Evolutionary conservation across 305 asterid genomes (phyloP).

Genomic region (Fraxinus velutina): DNA sequence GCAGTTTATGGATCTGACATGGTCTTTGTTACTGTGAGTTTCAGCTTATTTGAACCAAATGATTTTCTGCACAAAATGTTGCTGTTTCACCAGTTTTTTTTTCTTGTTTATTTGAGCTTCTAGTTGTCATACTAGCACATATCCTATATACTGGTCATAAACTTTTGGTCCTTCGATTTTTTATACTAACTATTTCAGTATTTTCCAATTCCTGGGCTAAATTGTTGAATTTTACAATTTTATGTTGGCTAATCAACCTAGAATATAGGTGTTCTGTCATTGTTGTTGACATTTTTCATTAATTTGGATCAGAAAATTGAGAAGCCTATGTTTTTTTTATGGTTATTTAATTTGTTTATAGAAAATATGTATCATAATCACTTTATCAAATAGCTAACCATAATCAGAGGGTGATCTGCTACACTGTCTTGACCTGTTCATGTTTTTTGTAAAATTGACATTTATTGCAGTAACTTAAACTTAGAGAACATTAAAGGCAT

Average conservation of each 20-base stretch:
- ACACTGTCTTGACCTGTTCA: background rate
- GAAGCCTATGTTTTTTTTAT: background rate
- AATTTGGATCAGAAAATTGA: background rate
- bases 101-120: background rate
- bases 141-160: background rate
- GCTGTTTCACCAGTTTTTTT: background rate
- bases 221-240: background rate
- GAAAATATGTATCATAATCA: background rate
- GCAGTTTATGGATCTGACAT: constrained; percentile 20
- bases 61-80: background rate
- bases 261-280: background rate
- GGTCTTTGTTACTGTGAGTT: constrained; percentile 9
- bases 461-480: constrained; percentile 1
- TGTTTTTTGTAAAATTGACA: background rate
- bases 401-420: constrained; percentile 1
- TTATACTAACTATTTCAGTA: background rate
- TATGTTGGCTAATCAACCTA: constrained; percentile 1
- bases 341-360: background rate
- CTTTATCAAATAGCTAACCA: background rate
- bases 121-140: background rate
- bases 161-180: background rate
- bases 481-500: background rate
- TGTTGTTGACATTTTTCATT: constrained; percentile 2
- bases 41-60: background rate
- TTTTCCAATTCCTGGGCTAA: background rate